Base-by-base conservation (phyloP, 1,284 basidiomycete species). In the Trichosporon sp. region DNA sequence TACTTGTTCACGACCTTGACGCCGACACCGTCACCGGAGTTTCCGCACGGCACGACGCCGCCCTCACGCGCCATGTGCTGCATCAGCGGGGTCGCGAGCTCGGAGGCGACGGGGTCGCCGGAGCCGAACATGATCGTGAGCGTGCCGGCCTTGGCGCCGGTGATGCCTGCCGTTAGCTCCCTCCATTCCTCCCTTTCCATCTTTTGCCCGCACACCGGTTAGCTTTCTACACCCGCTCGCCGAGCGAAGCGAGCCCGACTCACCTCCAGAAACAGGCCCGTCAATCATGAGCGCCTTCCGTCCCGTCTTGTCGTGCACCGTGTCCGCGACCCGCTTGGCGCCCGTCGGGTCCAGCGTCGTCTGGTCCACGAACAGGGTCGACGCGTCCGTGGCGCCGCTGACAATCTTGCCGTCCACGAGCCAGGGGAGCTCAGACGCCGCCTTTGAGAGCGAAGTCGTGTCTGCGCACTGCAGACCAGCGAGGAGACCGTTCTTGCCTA, bases 391-490 rank as follows among this genome's bases (percentile, higher is more conserved):
- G 16, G 63, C 7, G n/a, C 46, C 65, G 19, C 32, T 19, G 12
- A 54, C 43, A 4, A 21, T 21, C 14, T 31, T 38, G 16, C 26
- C 56, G 48, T 66, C 69, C 10, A 73, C n/a, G 16, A 75, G 70
- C 19, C 67, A 67, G 19, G 74, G 73, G 46, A 81, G 79, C 6
- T 83, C 78, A 73, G 83, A 84, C 6, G 85, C 81, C 16, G 77
- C 73, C 63, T 84, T 79, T 6, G 84, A 81, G 59, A 85, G 82
- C 0, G 83, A 82, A 4, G 83, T 84, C 0, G 83, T 84, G 1
- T 86, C 77, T 82, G 85, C 85, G 2, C 86, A 86, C 19, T 86
- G 73, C 31, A 87, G 81, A 1, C 82, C 84, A 0, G 79, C 75
- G 21, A 74, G 61, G 8, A 74, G 68, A 14, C 73, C 74, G 0